Conservation (phyloP, 768 basidiomycete species). For the Lyophyllum atratum region DNA sequence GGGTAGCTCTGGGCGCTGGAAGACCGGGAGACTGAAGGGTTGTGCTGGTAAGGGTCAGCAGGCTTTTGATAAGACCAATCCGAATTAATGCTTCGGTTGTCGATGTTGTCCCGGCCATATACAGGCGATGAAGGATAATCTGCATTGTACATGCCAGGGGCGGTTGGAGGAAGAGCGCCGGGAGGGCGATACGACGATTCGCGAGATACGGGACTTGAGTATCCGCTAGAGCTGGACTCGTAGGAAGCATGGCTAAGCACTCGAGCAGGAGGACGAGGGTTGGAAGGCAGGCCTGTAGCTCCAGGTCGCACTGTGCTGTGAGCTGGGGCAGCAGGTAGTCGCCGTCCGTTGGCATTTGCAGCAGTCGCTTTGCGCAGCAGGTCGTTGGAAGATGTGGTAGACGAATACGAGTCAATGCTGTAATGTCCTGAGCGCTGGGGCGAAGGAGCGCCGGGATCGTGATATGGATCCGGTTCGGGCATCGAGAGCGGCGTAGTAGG, state of each 20-base stretch:
- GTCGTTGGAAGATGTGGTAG: slow-evolving; percentile 27
- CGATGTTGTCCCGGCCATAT: slow-evolving; percentile 5
- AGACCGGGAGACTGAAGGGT: slow-evolving; percentile 4
- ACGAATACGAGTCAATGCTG: slow-evolving; percentile 26
- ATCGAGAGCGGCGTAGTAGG: slow-evolving; percentile 31
- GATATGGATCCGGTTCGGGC: slow-evolving; percentile 45
- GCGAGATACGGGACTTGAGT: slow-evolving; percentile 19
- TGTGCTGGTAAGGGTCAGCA: slow-evolving; percentile 17
- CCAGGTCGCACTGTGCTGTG: slow-evolving; percentile 16
- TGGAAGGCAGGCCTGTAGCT: slow-evolving; percentile 18
- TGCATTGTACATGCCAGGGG: slow-evolving; percentile 25
- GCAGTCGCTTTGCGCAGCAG: slow-evolving; percentile 29
- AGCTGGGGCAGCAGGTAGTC: slow-evolving; percentile 26
- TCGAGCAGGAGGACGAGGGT: slow-evolving; percentile 17
- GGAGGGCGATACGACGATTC: slow-evolving; percentile 29
- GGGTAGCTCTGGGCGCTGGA: slow-evolving; percentile 13
- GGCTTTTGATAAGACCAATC: slow-evolving; percentile 18
- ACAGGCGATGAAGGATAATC: slow-evolving; percentile 2
- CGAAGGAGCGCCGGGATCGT: slow-evolving; percentile 22
- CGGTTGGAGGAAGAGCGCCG: slow-evolving; percentile 27
- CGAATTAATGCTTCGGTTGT: slow-evolving; percentile 11
- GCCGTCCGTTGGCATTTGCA: slow-evolving; percentile 24
- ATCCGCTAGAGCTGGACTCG: slow-evolving; percentile 22
- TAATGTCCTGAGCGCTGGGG: slow-evolving; percentile 25
- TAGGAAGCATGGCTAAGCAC: slow-evolving; percentile 13